Percentiles rank a stretch among this genome's conserved stretches.
Evolutionary conservation across 306 rosid genomes (phyloP).

Genomic region (Ammopiptanthus mongolicus): DNA sequence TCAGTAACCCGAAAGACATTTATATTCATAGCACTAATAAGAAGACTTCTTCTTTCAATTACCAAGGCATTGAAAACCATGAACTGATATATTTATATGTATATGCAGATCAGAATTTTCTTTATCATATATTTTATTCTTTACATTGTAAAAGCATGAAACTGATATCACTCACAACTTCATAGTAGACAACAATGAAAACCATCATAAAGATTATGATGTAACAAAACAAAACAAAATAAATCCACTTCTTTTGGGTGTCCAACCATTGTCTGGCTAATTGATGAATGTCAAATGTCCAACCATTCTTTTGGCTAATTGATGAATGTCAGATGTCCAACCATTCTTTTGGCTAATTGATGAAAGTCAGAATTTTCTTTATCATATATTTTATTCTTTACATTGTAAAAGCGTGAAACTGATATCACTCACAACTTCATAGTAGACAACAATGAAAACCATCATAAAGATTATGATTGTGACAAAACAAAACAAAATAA

Average conservation of each 20-base stretch:
- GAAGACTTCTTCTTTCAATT: background rate
- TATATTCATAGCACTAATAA: background rate
- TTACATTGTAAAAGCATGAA: background rate
- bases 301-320: no score
- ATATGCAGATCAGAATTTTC: background rate
- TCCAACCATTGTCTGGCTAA: no score
- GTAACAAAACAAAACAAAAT: background rate
- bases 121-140: background rate
- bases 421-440: no score
- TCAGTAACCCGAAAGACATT: background rate
- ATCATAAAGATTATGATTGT: constrained; percentile 1
- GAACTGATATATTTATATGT: background rate
- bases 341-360: no score
- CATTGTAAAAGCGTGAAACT: background rate
- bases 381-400: background rate
- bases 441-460: constrained; percentile 8
- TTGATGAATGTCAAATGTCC: no score
- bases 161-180: background rate
- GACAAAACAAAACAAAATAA: background rate
- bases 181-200: constrained; percentile 1
- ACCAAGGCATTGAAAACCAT: background rate
- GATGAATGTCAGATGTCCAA: no score
- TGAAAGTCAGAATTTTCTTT: background rate
- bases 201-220: constrained; percentile 2
- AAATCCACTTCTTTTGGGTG: background rate